These are phyloP conservation scores for Smallanthus sonchifolius DNA, from an alignment of 129 eudicot species.

Conservation along the genomic window DNA sequence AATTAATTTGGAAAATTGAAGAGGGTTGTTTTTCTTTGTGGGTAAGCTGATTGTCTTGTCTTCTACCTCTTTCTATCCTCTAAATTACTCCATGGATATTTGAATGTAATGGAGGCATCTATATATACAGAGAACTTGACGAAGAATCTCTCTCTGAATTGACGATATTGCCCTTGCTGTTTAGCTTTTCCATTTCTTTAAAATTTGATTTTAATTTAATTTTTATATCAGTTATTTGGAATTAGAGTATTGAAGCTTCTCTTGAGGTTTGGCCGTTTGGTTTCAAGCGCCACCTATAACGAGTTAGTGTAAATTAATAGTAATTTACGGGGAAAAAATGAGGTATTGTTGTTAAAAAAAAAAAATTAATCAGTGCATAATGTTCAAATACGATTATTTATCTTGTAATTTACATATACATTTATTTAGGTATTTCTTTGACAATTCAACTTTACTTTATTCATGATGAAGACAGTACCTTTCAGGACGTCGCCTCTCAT, in stretches of 20 bases:
- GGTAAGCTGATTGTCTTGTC: conserved; percentile 11
- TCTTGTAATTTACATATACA: background rate
- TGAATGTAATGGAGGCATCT: conserved; percentile 10
- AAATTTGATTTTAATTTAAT: background rate
- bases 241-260: too few relatives aligned
- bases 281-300: too few relatives aligned
- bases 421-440: background rate
- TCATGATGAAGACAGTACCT: background rate
- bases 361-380: background rate
- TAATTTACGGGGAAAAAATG: too few relatives aligned
- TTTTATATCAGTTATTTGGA: background rate
- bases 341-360: too few relatives aligned
- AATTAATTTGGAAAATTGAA: background rate
- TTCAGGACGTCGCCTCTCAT: too few relatives aligned
- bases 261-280: too few relatives aligned
- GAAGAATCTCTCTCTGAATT: conserved; percentile 2
- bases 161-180: conserved; percentile 25
- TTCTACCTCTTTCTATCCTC: conserved; percentile 1
- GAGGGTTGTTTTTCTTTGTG: background rate
- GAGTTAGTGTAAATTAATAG: too few relatives aligned
- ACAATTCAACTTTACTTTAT: background rate
- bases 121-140: conserved; percentile 11
- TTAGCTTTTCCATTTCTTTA: background rate
- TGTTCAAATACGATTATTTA: background rate
- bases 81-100: conserved; percentile 21